These are phyloP conservation scores for Friedmanniomyces endolithicus DNA, from an alignment of 495 filamentous ascomycete species.

Conservation along the genomic window DNA sequence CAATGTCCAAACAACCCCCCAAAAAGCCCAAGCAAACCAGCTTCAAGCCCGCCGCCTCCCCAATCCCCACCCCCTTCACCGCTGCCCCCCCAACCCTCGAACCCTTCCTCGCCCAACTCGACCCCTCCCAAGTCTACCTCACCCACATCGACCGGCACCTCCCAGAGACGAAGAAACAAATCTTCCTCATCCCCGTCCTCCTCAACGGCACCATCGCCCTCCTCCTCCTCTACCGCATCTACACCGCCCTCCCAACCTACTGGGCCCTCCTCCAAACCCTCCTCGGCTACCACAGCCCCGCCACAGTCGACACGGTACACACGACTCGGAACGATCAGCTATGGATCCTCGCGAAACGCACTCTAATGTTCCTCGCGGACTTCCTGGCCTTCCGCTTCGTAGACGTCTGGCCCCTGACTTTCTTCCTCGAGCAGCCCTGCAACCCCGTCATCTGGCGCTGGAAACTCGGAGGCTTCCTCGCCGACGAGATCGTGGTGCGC, in stretches of 20 bases:
- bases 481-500: conserved; percentile 63
- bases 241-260: conserved; percentile 52
- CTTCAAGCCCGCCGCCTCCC: conserved; percentile 16
- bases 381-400: conserved; percentile 56
- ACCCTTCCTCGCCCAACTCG: conserved; percentile 50
- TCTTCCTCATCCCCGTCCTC: conserved; percentile 59
- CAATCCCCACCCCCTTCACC: conserved; percentile 50
- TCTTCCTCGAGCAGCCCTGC: conserved; percentile 42
- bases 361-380: conserved; percentile 52
- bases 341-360: conserved; percentile 40
- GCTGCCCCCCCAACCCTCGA: conserved; percentile 44
- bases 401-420: conserved; percentile 62
- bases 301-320: conserved; percentile 42
- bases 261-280: conserved; percentile 44
- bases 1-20: conserved; percentile 1
- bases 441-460: conserved; percentile 55
- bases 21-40: conserved; percentile 1
- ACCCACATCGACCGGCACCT: conserved; percentile 60
- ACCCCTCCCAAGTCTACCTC: conserved; percentile 58
- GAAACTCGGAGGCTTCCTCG: conserved; percentile 48
- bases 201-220: conserved; percentile 52
- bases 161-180: conserved; percentile 53
- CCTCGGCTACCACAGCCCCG: conserved; percentile 48
- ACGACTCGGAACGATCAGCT: conserved; percentile 40
- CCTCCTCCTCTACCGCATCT: conserved; percentile 49